Evolutionary conservation across 108 stramenopile genomes (phyloP), one percentile per base, ranked within the genome.

Genomic region (Stephanodiscus triporus): DNA sequence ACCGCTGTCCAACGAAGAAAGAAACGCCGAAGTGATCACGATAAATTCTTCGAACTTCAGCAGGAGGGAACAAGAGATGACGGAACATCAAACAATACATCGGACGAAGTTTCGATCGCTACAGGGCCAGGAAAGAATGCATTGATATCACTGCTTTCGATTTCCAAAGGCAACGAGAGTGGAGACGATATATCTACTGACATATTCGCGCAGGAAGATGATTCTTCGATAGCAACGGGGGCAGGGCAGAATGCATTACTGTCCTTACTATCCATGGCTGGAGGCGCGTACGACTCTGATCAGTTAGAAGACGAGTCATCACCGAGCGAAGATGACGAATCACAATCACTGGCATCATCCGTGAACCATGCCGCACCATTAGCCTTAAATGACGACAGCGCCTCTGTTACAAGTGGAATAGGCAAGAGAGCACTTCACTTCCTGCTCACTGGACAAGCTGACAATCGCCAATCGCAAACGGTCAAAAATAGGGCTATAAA

Each of bases 261-360:
- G n/a, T 22, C 53, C 23, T 56, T 77, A 54, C 51, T 77, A 26
- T 53, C 63, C 4, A 47, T 77, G 76, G 68, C 76, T 48, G 55
- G 27, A 47, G 24, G 51, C 29, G 26, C 43, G n/a, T 11, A n/a
- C 16, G 38, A 74, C 19, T 66, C 61, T 1, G 54, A 66, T 56
- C 20, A 65, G 17, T 65, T 47, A 6, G 37, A 53, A 20, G 73
- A 64, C 51, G 48, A n/a, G 45, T 75, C 55, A 0, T n/a, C 22
- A 0, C 56, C 68, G 45, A 26, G 42, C 29, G 57, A 61, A 3
- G 55, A 66, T 26, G 23, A 47, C 29, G 49, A 45, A 32, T 19
- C 34, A 13, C 32, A 37, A 59, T 20, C 22, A 59, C 2, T 32
- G 13, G 24, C 0, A 38, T 37, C 42, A 50, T 22, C 1, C 43